Percentiles rank a stretch among this genome's conserved stretches.
Conservation (phyloP, 495 filamentous ascomycete genomes). For the Evernia prunastri region DNA sequence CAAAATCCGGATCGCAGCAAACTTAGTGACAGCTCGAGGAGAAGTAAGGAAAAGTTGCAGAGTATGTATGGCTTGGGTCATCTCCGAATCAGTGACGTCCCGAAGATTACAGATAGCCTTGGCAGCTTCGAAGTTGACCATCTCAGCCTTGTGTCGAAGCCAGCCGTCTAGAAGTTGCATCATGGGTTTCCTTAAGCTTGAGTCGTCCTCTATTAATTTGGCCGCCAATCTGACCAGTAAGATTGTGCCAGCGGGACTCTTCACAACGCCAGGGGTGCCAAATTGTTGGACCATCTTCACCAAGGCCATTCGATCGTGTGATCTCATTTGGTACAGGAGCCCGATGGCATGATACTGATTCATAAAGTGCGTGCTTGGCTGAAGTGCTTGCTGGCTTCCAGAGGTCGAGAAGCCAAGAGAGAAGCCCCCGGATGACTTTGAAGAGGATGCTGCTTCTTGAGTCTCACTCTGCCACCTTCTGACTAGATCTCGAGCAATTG, state of each 20-base stretch:
- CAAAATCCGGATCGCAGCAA: constrained; percentile 93
- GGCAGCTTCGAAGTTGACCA: constrained; percentile 99
- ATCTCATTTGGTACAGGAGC: constrained; percentile 94
- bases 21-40: constrained; percentile 94
- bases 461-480: constrained; percentile 98
- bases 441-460: constrained; percentile 87
- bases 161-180: constrained; percentile 91
- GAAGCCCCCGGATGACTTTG: constrained; percentile 83
- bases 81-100: constrained; percentile 87
- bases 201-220: constrained; percentile 91
- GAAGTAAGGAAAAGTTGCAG: constrained; percentile 95
- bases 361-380: constrained; percentile 79
- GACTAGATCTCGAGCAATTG: constrained; percentile 90
- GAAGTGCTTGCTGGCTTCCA: constrained; percentile 54
- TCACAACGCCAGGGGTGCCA: constrained; percentile 80
- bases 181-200: constrained; percentile 83
- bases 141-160: constrained; percentile 97
- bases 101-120: constrained; percentile 94
- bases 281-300: constrained; percentile 99
- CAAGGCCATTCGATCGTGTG: constrained; percentile 92
- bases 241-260: constrained; percentile 87
- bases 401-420: constrained; percentile 80
- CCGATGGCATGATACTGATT: constrained; percentile 98
- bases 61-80: constrained; percentile 86
- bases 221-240: constrained; percentile 90